phyloP scores from a whole-genome alignment of 2,329 filamentous ascomycete species.

The Trichoderma guizhouense region DNA sequence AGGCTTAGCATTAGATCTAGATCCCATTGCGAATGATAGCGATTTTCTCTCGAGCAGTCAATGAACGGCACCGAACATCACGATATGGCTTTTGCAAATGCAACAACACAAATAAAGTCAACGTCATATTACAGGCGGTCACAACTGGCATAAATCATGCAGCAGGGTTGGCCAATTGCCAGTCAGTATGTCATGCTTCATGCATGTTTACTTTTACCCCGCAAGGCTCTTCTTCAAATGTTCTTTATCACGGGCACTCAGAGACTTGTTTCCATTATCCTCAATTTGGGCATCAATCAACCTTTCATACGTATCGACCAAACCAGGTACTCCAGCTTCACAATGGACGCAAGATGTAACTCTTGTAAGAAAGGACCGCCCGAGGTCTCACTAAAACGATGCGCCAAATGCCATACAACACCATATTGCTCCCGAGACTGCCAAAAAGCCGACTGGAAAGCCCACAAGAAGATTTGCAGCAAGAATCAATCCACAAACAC shows the following conservation, averaged over 20 bases:
- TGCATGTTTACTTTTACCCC: too few species aligned
- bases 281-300: neutral
- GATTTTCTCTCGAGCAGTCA: neutral
- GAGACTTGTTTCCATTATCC: neutral
- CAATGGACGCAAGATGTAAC: neutral
- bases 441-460: neutral
- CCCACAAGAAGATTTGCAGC: conserved; percentile 34
- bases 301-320: neutral
- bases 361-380: neutral
- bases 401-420: neutral
- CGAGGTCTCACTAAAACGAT: neutral
- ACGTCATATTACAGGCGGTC: neutral
- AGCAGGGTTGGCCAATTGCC: too few species aligned
- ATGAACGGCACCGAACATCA: neutral
- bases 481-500: conserved; percentile 1
- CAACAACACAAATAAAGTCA: neutral
- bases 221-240: too few species aligned
- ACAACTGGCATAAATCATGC: neutral
- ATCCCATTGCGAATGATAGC: neutral
- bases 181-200: too few species aligned
- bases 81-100: neutral
- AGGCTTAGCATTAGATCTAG: neutral
- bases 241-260: too few species aligned
- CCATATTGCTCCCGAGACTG: neutral
- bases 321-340: neutral